These are phyloP conservation scores for Erythrobasidium hasegawianum DNA, from an alignment of 1,284 basidiomycete genomes.

Conservation along the genomic window DNA sequence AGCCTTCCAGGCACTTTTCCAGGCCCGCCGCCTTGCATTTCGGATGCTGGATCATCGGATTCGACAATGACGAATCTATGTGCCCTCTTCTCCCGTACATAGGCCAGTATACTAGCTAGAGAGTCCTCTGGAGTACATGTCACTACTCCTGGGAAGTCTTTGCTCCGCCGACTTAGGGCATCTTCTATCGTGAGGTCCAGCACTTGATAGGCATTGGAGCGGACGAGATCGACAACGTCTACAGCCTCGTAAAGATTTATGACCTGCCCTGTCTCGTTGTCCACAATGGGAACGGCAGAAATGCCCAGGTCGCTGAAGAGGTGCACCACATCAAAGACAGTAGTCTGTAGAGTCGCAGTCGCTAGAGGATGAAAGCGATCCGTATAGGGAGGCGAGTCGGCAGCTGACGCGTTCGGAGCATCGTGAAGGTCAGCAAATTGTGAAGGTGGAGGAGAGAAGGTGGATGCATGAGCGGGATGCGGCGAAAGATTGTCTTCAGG, in stretches of 20 bases:
- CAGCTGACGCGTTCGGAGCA: neutral
- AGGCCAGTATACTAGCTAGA: conserved; percentile 82
- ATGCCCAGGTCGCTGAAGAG: conserved; percentile 96
- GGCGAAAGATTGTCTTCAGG: conserved; percentile 8
- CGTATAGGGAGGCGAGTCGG: conserved; percentile 6
- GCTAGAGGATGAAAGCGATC: conserved; percentile 79
- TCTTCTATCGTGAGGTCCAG: conserved; percentile 93
- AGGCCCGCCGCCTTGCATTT: conserved; percentile 10
- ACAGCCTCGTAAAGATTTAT: conserved; percentile 98
- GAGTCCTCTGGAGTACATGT: conserved; percentile 92
- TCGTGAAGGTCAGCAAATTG: neutral
- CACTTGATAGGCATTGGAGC: conserved; percentile 80
- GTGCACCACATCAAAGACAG: conserved; percentile 97
- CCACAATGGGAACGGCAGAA: conserved; percentile 90
- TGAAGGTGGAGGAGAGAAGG: neutral
- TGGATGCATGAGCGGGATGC: neutral
- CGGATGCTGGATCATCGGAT: conserved; percentile 13
- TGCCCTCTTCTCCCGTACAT: conserved; percentile 87
- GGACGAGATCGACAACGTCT: conserved; percentile 93
- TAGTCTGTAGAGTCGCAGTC: conserved; percentile 84
- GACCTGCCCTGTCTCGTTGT: conserved; percentile 68
- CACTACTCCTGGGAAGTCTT: conserved; percentile 93
- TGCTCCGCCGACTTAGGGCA: conserved; percentile 81
- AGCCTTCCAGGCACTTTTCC: conserved; percentile 24
- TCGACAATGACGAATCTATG: conserved; percentile 91